A percentile compares a stretch with the other conserved stretches of the same genome.
Conservation (phyloP, 2,329 filamentous ascomycete genomes). For the Diaporthe eres region DNA sequence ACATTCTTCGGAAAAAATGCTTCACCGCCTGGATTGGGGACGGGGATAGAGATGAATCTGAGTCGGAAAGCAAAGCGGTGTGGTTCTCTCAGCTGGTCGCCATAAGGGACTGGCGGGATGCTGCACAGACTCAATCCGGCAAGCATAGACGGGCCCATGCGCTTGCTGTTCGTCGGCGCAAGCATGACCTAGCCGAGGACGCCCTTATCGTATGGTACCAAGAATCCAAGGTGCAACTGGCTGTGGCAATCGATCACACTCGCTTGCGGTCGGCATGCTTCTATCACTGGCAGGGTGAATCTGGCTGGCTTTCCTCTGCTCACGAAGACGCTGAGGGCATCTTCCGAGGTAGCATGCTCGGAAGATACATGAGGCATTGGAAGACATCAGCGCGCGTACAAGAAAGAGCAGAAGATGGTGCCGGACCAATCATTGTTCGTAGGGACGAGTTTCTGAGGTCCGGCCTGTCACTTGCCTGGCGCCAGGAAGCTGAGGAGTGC, state of each 20-base stretch:
- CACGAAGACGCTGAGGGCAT: conserved; percentile 38
- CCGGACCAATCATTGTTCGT: conserved; percentile 40
- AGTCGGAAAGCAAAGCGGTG: conserved; percentile 68
- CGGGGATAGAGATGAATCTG: conserved; percentile 57
- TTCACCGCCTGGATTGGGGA: conserved; percentile 80
- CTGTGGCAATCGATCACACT: conserved; percentile 44
- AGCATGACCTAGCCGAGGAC: conserved; percentile 48
- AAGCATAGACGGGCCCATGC: conserved; percentile 43
- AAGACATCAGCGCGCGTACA: conserved; percentile 35
- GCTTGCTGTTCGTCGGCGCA: conserved; percentile 49
- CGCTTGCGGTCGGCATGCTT: conserved; percentile 41
- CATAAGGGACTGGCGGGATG: conserved; percentile 49
- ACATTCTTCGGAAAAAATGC: conserved; percentile 77
- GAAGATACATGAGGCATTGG: conserved; percentile 39
- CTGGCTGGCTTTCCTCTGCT: conserved; percentile 36
- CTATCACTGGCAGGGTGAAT: conserved; percentile 44
- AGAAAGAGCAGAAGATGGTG: conserved; percentile 39
- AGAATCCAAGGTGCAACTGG: conserved; percentile 46
- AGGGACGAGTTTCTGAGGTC: conserved; percentile 41
- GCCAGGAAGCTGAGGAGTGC: conserved; percentile 38
- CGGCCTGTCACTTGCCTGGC: conserved; percentile 40
- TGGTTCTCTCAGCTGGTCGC: conserved; percentile 49
- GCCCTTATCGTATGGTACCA: conserved; percentile 51
- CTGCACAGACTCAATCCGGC: conserved; percentile 41
- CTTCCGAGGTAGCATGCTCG: conserved; percentile 38